These are phyloP conservation scores for Hypericum androsaemum DNA, from an alignment of 345 rosid species.

Conservation along the genomic window DNA sequence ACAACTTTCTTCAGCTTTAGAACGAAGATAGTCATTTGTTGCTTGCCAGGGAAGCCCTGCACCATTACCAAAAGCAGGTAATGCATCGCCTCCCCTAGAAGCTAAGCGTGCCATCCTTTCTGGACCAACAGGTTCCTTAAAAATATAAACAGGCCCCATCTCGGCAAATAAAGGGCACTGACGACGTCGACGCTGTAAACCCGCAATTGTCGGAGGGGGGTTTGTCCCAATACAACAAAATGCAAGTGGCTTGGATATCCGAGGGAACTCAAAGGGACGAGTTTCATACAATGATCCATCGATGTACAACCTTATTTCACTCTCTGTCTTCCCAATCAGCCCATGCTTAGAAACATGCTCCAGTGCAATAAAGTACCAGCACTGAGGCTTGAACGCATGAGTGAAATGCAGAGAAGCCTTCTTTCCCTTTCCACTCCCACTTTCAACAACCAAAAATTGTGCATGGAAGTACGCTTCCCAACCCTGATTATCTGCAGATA, in stretches of 20 bases:
- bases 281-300: slow-evolving; percentile 91
- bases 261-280: slow-evolving; percentile 90
- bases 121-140: slow-evolving; percentile 91
- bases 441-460: slow-evolving; percentile 95
- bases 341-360: slow-evolving; percentile 88
- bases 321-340: slow-evolving; percentile 84
- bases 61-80: slow-evolving; percentile 85
- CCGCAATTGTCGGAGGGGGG: slow-evolving; percentile 98
- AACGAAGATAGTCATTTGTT: slow-evolving; percentile 49
- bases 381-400: slow-evolving; percentile 96
- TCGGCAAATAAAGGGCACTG: slow-evolving; percentile 98
- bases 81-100: slow-evolving; percentile 85
- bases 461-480: slow-evolving; percentile 97
- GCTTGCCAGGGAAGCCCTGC: slow-evolving; percentile 98
- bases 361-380: slow-evolving; percentile 95
- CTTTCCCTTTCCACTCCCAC: slow-evolving; percentile 84
- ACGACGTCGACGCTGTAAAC: slow-evolving; percentile 96
- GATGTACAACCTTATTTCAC: slow-evolving; percentile 82
- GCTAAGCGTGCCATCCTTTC: slow-evolving; percentile 90
- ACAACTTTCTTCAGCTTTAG: slow-evolving; percentile 64
- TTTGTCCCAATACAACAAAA: slow-evolving; percentile 99
- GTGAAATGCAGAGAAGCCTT: slow-evolving; percentile 97
- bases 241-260: slow-evolving; percentile 87
- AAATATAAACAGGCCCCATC: slow-evolving; percentile 95
- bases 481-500: slow-evolving; percentile 95